A percentile compares a stretch with the other conserved stretches of the same genome.
These are phyloP conservation scores for Mycosphaerelloides madeirae DNA, from an alignment of 2,329 filamentous ascomycete species.

Conservation along the genomic window DNA sequence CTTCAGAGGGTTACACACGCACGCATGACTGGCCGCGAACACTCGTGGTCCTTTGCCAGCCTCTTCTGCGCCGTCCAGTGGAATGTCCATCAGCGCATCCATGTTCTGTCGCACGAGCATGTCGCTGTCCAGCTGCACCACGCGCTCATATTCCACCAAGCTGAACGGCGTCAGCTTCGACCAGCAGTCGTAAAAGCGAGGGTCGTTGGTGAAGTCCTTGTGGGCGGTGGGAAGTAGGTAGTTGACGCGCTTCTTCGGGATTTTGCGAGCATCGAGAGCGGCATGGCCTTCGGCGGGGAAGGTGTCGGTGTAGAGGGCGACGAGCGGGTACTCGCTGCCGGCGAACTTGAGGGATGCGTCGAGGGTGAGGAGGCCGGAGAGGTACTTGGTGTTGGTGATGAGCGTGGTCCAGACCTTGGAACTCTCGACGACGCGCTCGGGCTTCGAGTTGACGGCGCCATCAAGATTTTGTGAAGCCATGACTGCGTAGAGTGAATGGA, in stretches of 20 bases:
- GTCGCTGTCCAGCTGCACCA: conserved; percentile 82
- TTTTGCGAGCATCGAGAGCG: conserved; percentile 64
- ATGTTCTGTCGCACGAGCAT: conserved; percentile 82
- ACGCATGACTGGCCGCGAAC: conserved; percentile 79
- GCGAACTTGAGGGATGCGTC: conserved; percentile 67
- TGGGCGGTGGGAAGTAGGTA: conserved; percentile 63
- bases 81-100: conserved; percentile 86
- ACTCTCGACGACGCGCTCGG: conserved; percentile 30
- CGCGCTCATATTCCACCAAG: conserved; percentile 68
- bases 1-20: conserved; percentile 76
- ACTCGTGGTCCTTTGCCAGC: conserved; percentile 57
- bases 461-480: conserved; percentile 10
- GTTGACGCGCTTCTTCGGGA: conserved; percentile 64
- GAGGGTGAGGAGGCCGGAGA: conserved; percentile 76
- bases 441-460: conserved; percentile 19
- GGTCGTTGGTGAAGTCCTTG: conserved; percentile 69
- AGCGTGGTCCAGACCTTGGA: conserved; percentile 75
- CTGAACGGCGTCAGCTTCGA: conserved; percentile 77
- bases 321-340: conserved; percentile 66
- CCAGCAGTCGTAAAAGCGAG: conserved; percentile 87
- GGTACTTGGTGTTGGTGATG: conserved; percentile 79
- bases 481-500: neutral
- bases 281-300: conserved; percentile 65
- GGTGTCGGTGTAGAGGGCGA: conserved; percentile 76
- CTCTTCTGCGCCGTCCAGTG: conserved; percentile 57